Evolutionary conservation across 148 eudicot species (phyloP).

Genomic region (Spergularia marina): DNA sequence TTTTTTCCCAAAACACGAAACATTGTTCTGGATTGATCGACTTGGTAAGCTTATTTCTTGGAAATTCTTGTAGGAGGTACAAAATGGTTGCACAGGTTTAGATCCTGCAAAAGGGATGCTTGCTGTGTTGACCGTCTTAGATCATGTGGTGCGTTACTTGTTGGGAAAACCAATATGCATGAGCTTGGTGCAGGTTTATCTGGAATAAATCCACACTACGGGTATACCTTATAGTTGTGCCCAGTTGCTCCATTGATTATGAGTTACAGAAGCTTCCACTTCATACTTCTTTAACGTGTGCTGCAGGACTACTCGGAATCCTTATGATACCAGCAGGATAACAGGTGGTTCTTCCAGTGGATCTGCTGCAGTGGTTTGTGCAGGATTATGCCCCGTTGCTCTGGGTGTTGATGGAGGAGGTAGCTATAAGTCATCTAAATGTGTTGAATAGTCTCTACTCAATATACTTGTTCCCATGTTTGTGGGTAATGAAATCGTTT

Average conservation of each 20-base stretch:
- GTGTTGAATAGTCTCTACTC: too few relatives aligned
- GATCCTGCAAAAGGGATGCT: conserved; percentile 76
- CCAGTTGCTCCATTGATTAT: background rate
- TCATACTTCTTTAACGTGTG: background rate
- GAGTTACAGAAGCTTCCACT: background rate
- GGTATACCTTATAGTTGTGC: conserved; percentile 40
- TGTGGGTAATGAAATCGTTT: background rate
- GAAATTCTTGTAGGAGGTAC: conserved; percentile 65
- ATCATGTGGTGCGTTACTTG: conserved; percentile 80
- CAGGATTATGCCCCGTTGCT: conserved; percentile 93
- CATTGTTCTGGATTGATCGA: background rate
- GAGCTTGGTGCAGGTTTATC: conserved; percentile 97
- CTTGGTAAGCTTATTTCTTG: background rate
- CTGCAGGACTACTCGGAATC: conserved; percentile 71
- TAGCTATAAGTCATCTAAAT: conserved; percentile 19
- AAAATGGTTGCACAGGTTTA: conserved; percentile 80
- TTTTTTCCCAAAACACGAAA: background rate
- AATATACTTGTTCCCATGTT: too few relatives aligned
- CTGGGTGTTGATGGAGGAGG: conserved; percentile 99
- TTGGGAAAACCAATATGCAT: conserved; percentile 99
- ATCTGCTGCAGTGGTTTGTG: conserved; percentile 88
- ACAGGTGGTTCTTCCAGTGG: conserved; percentile 98
- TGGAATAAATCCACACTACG: conserved; percentile 98
- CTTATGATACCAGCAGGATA: conserved; percentile 57
- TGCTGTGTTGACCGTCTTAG: conserved; percentile 67